These are phyloP conservation scores for Mortierella sp. DNA, from an alignment of 371 early-diverging fungal species.

Conservation along the genomic window DNA sequence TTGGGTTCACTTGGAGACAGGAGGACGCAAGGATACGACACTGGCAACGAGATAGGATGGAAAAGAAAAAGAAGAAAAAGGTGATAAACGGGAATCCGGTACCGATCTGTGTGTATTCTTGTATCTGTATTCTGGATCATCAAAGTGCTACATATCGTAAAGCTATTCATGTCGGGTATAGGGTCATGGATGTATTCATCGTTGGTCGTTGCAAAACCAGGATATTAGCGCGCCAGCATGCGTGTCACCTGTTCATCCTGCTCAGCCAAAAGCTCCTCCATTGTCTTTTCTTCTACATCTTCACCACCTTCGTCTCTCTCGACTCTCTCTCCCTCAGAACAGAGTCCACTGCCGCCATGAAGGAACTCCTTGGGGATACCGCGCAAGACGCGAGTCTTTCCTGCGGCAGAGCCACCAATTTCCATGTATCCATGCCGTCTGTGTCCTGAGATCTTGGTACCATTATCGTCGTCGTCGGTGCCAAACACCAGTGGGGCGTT, in stretches of 20 bases:
- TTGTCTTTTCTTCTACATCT: conserved; percentile 29
- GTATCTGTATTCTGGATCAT: too few relatives aligned
- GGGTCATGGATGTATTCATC: too few relatives aligned
- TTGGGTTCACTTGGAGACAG: too few relatives aligned
- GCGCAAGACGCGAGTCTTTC: conserved; percentile 35
- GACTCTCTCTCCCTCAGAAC: not conserved
- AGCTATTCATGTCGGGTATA: too few relatives aligned
- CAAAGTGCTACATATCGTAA: too few relatives aligned
- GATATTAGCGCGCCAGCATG: conserved; percentile 3
- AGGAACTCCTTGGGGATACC: conserved; percentile 40
- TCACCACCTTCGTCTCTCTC: conserved; percentile 2
- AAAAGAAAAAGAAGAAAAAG: too few relatives aligned
- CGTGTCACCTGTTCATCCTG: conserved; percentile 30
- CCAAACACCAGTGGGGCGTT: conserved; percentile 26
- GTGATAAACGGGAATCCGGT: too few relatives aligned
- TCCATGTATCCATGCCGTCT: not conserved
- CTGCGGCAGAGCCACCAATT: conserved; percentile 11
- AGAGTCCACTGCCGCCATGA: conserved; percentile 1
- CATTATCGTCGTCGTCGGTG: not conserved
- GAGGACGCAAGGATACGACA: too few relatives aligned
- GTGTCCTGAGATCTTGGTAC: too few relatives aligned
- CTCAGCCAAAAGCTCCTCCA: conserved; percentile 47
- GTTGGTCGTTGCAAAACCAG: too few relatives aligned
- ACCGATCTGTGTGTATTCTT: too few relatives aligned
- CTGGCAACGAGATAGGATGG: too few relatives aligned